phyloP scores from a whole-genome alignment of 495 filamentous ascomycete species.

The Xylaria grammica region DNA sequence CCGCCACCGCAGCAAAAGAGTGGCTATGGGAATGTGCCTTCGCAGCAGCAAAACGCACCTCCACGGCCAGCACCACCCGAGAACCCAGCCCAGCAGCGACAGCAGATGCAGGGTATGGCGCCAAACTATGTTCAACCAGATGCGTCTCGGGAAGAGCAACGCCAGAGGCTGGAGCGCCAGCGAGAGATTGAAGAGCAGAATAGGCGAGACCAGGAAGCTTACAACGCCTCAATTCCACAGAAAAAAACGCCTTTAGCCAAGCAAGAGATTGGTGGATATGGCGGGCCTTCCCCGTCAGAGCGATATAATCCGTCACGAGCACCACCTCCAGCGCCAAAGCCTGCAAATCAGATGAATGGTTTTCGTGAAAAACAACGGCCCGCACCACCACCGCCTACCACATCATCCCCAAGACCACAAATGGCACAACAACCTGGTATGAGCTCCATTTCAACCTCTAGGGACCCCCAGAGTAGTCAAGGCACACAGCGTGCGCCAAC shows the following conservation, averaged over 20 bases:
- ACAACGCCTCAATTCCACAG: slow-evolving; percentile 86
- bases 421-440: slow-evolving; percentile 50
- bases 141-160: slow-evolving; percentile 58
- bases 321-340: slow-evolving; percentile 65
- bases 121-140: slow-evolving; percentile 61
- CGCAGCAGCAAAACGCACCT: slow-evolving; percentile 36
- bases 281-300: slow-evolving; percentile 56
- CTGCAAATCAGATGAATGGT: slow-evolving; percentile 46
- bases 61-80: slow-evolving; percentile 49
- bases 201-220: slow-evolving; percentile 77
- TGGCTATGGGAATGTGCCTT: slow-evolving; percentile 45
- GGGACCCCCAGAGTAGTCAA: slow-evolving; percentile 32
- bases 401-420: slow-evolving; percentile 42
- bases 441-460: slow-evolving; percentile 27
- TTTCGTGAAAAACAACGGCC: slow-evolving; percentile 58
- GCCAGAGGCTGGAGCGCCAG: slow-evolving; percentile 56
- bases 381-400: slow-evolving; percentile 53
- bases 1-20: slow-evolving; percentile 58
- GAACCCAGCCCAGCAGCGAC: slow-evolving; percentile 43
- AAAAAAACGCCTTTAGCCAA: slow-evolving; percentile 77
- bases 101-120: slow-evolving; percentile 52
- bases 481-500: slow-evolving; percentile 32
- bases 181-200: slow-evolving; percentile 70
- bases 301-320: slow-evolving; percentile 85
- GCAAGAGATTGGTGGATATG: slow-evolving; percentile 81